Conservation (phyloP, 768 basidiomycete genomes). For the Xerocomellus amylosporus region DNA sequence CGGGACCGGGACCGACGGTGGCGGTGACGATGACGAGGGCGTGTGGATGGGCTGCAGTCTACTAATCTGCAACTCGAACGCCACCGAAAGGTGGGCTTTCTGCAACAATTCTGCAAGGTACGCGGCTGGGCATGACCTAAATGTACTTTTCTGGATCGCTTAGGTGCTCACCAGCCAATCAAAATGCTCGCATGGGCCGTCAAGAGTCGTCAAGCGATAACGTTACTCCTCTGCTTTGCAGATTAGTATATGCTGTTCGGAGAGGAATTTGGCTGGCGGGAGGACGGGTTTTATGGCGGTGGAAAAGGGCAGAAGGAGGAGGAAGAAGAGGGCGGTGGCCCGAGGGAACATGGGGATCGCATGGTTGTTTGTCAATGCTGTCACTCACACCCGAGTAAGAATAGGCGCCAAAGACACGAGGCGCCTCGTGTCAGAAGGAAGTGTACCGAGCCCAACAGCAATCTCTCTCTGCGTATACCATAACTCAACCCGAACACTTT, state of each 20-base stretch:
- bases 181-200: too few relatives aligned
- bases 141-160: too few relatives aligned
- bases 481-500: background rate
- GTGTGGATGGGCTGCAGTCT: slow-evolving; percentile 87
- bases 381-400: background rate
- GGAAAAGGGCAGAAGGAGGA: slow-evolving; percentile 30
- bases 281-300: slow-evolving; percentile 84
- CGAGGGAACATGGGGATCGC: too few relatives aligned
- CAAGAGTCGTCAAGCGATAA: too few relatives aligned
- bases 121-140: too few relatives aligned
- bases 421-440: background rate
- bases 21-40: slow-evolving; percentile 95
- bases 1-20: slow-evolving; percentile 71
- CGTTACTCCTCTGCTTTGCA: too few relatives aligned
- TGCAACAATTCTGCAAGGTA: too few relatives aligned
- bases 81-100: too few relatives aligned
- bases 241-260: slow-evolving; percentile 83
- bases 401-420: background rate
- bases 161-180: too few relatives aligned
- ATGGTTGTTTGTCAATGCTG: too few relatives aligned
- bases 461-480: background rate
- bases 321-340: background rate
- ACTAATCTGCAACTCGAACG: too few relatives aligned
- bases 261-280: slow-evolving; percentile 67
- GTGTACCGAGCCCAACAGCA: background rate